These are phyloP conservation scores for Acer negundo DNA, from an alignment of 345 rosid species.

Conservation along the genomic window DNA sequence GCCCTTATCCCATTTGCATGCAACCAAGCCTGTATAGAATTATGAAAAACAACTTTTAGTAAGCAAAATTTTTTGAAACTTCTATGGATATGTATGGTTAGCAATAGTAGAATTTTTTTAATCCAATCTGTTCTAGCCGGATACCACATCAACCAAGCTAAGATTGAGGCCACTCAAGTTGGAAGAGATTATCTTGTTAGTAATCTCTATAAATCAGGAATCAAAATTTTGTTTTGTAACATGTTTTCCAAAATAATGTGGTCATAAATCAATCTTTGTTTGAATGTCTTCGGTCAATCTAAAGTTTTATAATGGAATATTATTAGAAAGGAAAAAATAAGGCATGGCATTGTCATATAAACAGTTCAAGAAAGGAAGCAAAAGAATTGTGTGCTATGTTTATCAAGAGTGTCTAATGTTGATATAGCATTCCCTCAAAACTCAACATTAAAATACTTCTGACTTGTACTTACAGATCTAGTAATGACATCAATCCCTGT, in stretches of 20 bases:
- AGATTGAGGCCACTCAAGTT: neutral
- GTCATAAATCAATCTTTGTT: neutral
- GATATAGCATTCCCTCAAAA: neutral
- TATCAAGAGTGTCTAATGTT: neutral
- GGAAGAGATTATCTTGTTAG: neutral
- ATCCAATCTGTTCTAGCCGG: neutral
- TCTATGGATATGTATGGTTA: neutral
- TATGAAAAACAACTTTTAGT: no score
- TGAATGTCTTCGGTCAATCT: neutral
- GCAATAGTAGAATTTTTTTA: neutral
- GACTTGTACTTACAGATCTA: conserved; percentile 71
- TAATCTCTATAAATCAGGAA: neutral
- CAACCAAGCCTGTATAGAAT: no score
- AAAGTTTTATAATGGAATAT: neutral
- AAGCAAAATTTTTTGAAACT: no score
- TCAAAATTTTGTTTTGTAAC: no score
- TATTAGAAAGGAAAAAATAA: neutral
- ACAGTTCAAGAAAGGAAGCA: neutral
- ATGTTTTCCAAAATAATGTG: neutral
- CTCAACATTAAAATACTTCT: neutral
- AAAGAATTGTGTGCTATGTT: neutral
- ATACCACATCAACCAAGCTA: neutral
- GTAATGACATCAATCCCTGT: conserved; percentile 89
- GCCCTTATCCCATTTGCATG: no score
- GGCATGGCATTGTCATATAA: neutral